Evolutionary conservation across 768 basidiomycete genomes (phyloP).

Genomic region (Leucosporidium scottii): DNA sequence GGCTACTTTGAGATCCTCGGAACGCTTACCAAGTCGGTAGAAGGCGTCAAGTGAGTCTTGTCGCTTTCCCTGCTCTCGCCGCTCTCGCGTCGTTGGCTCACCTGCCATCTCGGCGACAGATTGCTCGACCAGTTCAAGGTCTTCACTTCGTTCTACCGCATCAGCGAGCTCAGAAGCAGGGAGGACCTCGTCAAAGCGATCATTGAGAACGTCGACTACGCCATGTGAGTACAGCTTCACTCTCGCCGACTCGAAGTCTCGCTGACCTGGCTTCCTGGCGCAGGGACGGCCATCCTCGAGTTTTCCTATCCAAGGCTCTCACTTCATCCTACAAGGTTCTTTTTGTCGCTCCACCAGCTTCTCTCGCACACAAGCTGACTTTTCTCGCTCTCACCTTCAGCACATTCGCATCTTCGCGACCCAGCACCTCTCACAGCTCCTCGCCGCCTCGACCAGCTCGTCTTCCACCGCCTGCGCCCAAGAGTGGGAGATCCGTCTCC

Average conservation of each 20-base stretch:
- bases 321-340: constrained; percentile 83
- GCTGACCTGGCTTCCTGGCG: not conserved
- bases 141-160: constrained; percentile 91
- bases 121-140: constrained; percentile 84
- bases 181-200: constrained; percentile 88
- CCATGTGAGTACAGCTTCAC: constrained; percentile 9
- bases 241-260: no score
- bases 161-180: constrained; percentile 80
- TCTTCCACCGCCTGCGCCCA: constrained; percentile 46
- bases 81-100: not conserved
- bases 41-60: constrained; percentile 73
- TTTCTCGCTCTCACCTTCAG: constrained; percentile 44
- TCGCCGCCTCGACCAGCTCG: constrained; percentile 52
- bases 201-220: constrained; percentile 82
- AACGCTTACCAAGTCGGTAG: constrained; percentile 73
- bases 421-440: constrained; percentile 70
- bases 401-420: constrained; percentile 85
- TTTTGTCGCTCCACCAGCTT: not conserved
- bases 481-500: constrained; percentile 80
- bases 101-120: constrained; percentile 43
- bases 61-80: not conserved
- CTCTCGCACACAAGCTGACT: not conserved
- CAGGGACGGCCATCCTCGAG: constrained; percentile 89
- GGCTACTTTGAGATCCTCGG: constrained; percentile 97
- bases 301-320: constrained; percentile 85